Evolutionary conservation across 495 filamentous ascomycete species (phyloP), one percentile per base, ranked within the genome.

Genomic region (Emericellopsis terricola): DNA sequence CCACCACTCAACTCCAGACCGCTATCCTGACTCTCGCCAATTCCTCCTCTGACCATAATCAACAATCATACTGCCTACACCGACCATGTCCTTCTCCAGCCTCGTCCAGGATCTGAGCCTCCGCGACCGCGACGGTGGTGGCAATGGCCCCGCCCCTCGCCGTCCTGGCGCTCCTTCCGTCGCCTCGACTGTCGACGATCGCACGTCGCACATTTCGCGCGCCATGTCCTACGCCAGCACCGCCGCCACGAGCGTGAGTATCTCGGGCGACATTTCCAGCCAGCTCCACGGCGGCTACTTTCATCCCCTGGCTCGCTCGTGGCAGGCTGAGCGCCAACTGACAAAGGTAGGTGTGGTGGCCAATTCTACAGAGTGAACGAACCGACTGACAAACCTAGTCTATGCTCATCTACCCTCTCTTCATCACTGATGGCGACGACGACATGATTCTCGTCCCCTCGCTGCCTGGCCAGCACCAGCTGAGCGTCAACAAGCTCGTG

Each of bases 321-420:
- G 89, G 89, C 89, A 97, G 50, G 81, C 89, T 8, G 91, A 97
- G 58, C 69, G 85, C 31, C 86, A 96, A 65, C 69, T 97, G 47
- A 96, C 91, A 14, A 97, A 97, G 73, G 86, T 85, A 39, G 33
- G 62, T 34, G 19, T 8, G 11, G 16, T 20, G n/a, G n/a, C n/a
- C n/a, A n/a, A n/a, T n/a, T n/a, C n/a, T n/a, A n/a, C n/a, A n/a
- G n/a, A n/a, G n/a, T n/a, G n/a, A n/a, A n/a, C n/a, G n/a, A n/a
- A n/a, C n/a, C n/a, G n/a, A n/a, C n/a, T n/a, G n/a, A n/a, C n/a
- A n/a, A n/a, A n/a, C n/a, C n/a, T 43, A 93, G 87, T 85, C 85
- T 20, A 96, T 96, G 87, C 71, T 97, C 43, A 93, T 97, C 34
- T 94, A 91, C 54, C 89, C 89, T 2, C 68, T 97, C 28, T 97